Evolutionary conservation across 805 yeast genomes (phyloP), one percentile per base, ranked within the genome.

Genomic region (Yueomyces sp.): DNA sequence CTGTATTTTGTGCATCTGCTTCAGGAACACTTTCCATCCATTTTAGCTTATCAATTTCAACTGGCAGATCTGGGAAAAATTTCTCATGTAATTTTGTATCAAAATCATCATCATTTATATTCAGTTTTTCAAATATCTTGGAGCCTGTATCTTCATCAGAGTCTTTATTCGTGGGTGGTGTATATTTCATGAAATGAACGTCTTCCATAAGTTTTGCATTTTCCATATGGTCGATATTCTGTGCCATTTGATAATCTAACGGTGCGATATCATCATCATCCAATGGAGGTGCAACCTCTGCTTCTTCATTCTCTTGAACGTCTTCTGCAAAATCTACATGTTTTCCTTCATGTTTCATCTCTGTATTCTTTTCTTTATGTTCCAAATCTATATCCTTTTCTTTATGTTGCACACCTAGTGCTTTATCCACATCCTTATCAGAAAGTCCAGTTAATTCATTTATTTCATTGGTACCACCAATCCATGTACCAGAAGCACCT

Each of bases 11-110:
- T 0, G 65, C 63, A 28, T 64, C 61, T 9, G 61, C 48, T 1
- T 73, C 69, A 28, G 73, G 67, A 1, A 80, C 74, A 2, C 84
- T 78, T 45, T 80, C 73, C 95, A 88, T 88, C 99, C 99, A 92
- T 46, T 87, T 83, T 45, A 92, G 61, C 52, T 85, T 82, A 37
- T 76, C 79, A 0, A 85, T 74, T 50, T 92, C 95, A 40, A 69
- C 77, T 2, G 96, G 95, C 42, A 92, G 67, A 50, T 87, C 90
- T 1, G 99, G 96, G 63, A 79, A 92, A 63, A 77, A 90, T 55
- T 83, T 84, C 28, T 78, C 82, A 54, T 87, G 92, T 42, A 92
- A 65, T 54, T 86, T 81, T 29, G 79, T 79, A 50, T 78, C 73
- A 58, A 88, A 88, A 8, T 80, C 71, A 1, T 94, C 92, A 60